These are phyloP conservation scores for Lolium perenne DNA, from an alignment of 176 grass and related monocot genomes.

Conservation along the genomic window DNA sequence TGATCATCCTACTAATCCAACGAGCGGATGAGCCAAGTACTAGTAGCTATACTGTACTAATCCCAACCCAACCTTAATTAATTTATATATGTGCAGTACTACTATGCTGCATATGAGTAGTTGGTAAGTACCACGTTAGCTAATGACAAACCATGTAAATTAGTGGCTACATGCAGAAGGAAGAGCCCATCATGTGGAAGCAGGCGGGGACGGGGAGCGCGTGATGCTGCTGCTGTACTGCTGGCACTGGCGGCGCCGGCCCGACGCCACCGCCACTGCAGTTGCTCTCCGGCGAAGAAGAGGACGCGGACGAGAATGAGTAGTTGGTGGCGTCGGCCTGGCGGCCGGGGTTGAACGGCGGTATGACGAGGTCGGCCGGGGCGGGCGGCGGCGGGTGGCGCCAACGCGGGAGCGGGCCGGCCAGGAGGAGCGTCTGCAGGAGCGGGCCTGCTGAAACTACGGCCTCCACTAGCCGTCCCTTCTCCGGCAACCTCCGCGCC, in stretches of 20 bases:
- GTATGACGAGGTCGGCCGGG: slow-evolving; percentile 58
- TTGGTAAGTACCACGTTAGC: background rate
- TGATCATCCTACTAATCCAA: background rate
- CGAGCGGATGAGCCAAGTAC: too few species aligned
- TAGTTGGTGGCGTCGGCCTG: slow-evolving; percentile 44
- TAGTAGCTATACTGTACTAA: too few species aligned
- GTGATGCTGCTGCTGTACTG: background rate
- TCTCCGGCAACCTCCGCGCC: slow-evolving; percentile 73
- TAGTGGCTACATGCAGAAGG: slow-evolving; percentile 55
- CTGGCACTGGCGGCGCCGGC: background rate
- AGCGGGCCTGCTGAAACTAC: slow-evolving; percentile 80
- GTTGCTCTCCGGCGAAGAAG: slow-evolving; percentile 59
- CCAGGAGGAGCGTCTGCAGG: slow-evolving; percentile 83
- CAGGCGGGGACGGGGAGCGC: slow-evolving; percentile 37
- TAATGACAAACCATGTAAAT: background rate
- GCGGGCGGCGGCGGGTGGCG: slow-evolving; percentile 75
- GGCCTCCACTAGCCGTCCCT: slow-evolving; percentile 83
- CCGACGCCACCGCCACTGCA: slow-evolving; percentile 49
- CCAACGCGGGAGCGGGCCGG: slow-evolving; percentile 92
- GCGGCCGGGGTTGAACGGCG: slow-evolving; percentile 59
- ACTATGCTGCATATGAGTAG: too few species aligned
- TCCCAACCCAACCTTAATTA: too few species aligned
- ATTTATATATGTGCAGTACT: too few species aligned
- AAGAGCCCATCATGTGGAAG: slow-evolving; percentile 46
- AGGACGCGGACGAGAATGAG: slow-evolving; percentile 42